These are phyloP conservation scores for Malassezia japonica DNA, from an alignment of 1,284 basidiomycete species.

Conservation along the genomic window DNA sequence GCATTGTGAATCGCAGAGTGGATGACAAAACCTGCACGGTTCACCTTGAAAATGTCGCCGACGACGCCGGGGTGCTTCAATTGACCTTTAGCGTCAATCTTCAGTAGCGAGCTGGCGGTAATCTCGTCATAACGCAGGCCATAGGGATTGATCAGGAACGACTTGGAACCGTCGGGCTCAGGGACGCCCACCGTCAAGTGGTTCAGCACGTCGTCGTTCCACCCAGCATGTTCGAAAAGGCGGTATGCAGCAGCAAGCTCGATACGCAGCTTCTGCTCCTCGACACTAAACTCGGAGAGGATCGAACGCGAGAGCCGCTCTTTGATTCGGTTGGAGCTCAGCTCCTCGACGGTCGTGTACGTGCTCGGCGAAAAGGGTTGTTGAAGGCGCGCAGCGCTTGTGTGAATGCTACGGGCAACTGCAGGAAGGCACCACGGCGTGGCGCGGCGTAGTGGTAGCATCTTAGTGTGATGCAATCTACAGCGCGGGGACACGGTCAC, in stretches of 20 bases:
- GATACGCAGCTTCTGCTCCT: neutral
- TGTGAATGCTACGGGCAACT: too few relatives aligned
- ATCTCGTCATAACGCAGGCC: conserved; percentile 6
- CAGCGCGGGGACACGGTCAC: too few relatives aligned
- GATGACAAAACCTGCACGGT: conserved; percentile 3
- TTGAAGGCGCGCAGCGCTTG: neutral
- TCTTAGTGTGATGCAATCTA: too few relatives aligned
- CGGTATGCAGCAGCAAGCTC: conserved; percentile 1
- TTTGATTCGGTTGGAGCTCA: neutral
- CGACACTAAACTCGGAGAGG: neutral
- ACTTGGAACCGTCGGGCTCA: conserved; percentile 1
- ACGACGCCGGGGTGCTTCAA: neutral
- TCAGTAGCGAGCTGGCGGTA: conserved; percentile 5
- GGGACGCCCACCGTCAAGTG: conserved; percentile 3
- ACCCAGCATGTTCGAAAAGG: neutral
- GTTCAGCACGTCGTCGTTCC: conserved; percentile 8
- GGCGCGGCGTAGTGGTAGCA: too few relatives aligned
- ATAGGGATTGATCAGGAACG: conserved; percentile 6
- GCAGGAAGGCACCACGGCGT: too few relatives aligned
- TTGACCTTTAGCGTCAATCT: conserved; percentile 1
- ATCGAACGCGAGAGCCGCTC: neutral
- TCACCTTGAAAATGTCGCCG: conserved; percentile 2
- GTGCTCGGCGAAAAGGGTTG: neutral
- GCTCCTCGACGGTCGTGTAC: neutral
- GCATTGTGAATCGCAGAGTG: conserved; percentile 5